Base-by-base conservation (phyloP, 116 monocot genomes). In the Iris pallida region DNA sequence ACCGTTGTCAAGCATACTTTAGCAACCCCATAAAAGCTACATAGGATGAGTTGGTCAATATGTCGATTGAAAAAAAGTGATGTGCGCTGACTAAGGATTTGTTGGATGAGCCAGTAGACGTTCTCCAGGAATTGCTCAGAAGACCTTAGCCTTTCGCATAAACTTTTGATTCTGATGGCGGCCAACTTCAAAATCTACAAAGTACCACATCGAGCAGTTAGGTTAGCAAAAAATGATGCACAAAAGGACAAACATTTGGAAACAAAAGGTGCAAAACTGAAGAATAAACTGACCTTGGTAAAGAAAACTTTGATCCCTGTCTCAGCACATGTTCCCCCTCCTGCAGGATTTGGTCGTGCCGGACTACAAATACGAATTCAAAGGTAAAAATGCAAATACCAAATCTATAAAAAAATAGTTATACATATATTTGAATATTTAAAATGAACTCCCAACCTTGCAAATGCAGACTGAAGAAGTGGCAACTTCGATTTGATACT, bases 31-130 rank as follows among this genome's bases (percentile, higher is more conserved):
- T 98, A 98, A 64, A 98, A 82, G 59, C 93, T 82, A 69, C 98
- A 98, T 16, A 98, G 73, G 48, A 98, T 90, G n/a, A 98, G 54
- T 85, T 98, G 98, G 65, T 98, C 98, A 56, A 98, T 83, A 64
- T 98, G 98, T 18, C 98, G 81, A 55, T 88, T 93, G 77, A 93
- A 98, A 56, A 93, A 88, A 47, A 98, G 70, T 42, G 75, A 49
- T 12, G 85, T 90, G 44, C 71, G 71, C 18, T 98, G 83, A 73
- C 41, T 81, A 73, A 98, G 83, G 59, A 93, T 90, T 85, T 90
- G 87, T 69, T 90, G 85, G 51, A 93, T 72, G 11, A 98, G 73
- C 61, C 75, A 71, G 66, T 93, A 98, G 13, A 93, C 88, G 54
- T 71, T 76, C 61, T 93, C 98, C 66, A 80, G 10, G 51, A 88